phyloP scores from a whole-genome alignment of 805 yeast species.

The Metschnikowia lunata region DNA sequence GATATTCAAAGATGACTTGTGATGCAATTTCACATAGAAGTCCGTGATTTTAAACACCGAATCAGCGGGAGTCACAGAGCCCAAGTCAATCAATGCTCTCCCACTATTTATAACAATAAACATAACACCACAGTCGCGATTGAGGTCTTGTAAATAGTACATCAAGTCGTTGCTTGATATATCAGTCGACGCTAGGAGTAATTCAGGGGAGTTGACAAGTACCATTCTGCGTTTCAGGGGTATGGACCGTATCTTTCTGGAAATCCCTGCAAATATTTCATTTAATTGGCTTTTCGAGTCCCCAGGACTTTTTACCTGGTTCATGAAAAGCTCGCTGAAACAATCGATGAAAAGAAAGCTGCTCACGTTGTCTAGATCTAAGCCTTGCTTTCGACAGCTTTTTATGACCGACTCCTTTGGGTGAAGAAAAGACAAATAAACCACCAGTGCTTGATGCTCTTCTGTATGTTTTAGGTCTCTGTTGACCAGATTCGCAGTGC shows the following conservation, averaged over 20 bases:
- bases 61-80: slow-evolving; percentile 18
- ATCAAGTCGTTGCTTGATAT: slow-evolving; percentile 31
- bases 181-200: slow-evolving; percentile 41
- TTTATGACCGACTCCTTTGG: slow-evolving; percentile 31
- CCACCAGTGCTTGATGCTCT: slow-evolving; percentile 24
- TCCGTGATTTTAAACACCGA: slow-evolving; percentile 43
- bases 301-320: slow-evolving; percentile 22
- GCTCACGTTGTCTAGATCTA: slow-evolving; percentile 22
- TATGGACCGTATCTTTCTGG: slow-evolving; percentile 5
- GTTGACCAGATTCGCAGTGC: slow-evolving; percentile 42
- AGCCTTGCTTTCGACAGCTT: slow-evolving; percentile 37
- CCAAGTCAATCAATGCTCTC: slow-evolving; percentile 28
- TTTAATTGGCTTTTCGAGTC: slow-evolving; percentile 15
- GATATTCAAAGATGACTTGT: slow-evolving; percentile 50
- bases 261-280: slow-evolving; percentile 18
- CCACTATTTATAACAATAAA: slow-evolving; percentile 38
- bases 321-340: slow-evolving; percentile 42
- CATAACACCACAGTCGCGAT: slow-evolving; percentile 28
- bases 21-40: slow-evolving; percentile 44
- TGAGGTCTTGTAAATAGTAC: slow-evolving; percentile 29
- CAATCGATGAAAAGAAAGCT: slow-evolving; percentile 42
- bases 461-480: slow-evolving; percentile 20
- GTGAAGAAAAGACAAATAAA: slow-evolving; percentile 34
- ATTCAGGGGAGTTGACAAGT: slow-evolving; percentile 46
- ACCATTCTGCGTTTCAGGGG: slow-evolving; percentile 21